phyloP scores from a whole-genome alignment of 768 basidiomycete species.

The Hygrophorus russula region DNA sequence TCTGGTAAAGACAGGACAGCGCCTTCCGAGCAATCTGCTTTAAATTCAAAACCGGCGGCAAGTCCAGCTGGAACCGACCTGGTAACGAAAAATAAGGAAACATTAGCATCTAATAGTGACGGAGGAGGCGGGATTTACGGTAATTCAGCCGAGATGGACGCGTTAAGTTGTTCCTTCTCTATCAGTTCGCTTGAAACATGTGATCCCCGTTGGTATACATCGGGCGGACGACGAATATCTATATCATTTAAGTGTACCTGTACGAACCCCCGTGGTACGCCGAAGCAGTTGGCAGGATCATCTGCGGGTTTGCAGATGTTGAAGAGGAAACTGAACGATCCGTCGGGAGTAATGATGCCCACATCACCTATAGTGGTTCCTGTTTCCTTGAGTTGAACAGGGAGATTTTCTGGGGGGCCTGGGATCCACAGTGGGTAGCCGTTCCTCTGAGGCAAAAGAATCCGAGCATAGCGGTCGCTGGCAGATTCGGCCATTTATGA shows the following conservation, averaged over 20 bases:
- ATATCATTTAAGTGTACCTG: slow-evolving; percentile 12
- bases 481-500: not conserved
- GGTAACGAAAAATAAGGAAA: not conserved
- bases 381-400: slow-evolving; percentile 13
- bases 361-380: slow-evolving; percentile 29
- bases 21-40: slow-evolving; percentile 14
- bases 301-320: slow-evolving; percentile 22
- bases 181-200: not conserved
- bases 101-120: slow-evolving; percentile 2
- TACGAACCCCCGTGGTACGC: slow-evolving; percentile 19
- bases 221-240: slow-evolving; percentile 6
- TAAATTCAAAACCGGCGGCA: slow-evolving; percentile 9
- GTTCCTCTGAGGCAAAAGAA: slow-evolving; percentile 14
- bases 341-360: slow-evolving; percentile 22
- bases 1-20: slow-evolving; percentile 23
- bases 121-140: not conserved
- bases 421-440: slow-evolving; percentile 27
- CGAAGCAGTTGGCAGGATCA: slow-evolving; percentile 18
- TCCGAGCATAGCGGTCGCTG: slow-evolving; percentile 12
- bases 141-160: not conserved
- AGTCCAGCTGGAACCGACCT: not conserved
- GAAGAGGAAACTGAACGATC: slow-evolving; percentile 26
- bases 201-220: not conserved
- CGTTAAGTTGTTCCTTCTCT: not conserved
- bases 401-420: slow-evolving; percentile 15